Evolutionary conservation across 306 rosid genomes (phyloP).

Genomic region (Hippophae gyantsensis): DNA sequence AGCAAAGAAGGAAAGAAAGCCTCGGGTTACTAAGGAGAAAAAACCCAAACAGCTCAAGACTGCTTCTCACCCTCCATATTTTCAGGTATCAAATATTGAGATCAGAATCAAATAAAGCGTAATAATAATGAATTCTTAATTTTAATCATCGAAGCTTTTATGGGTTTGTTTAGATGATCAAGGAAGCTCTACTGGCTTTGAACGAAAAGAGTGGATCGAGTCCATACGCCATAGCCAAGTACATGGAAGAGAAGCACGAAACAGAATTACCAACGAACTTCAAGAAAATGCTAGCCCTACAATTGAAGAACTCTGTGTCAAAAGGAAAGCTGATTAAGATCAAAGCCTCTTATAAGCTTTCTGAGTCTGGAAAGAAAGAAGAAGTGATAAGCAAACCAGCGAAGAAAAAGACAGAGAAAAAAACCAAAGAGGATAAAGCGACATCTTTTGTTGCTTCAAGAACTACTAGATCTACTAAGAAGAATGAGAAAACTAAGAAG

Average conservation of each 20-base stretch:
- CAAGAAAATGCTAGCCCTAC: conserved; percentile 63
- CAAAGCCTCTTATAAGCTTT: conserved; percentile 72
- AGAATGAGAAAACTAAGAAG: conserved; percentile 5
- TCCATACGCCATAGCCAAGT: conserved; percentile 79
- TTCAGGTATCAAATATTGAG: conserved; percentile 39
- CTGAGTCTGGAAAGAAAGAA: conserved; percentile 29
- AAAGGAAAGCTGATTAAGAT: conserved; percentile 68
- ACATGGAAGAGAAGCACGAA: conserved; percentile 81
- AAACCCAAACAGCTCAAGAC: conserved; percentile 46
- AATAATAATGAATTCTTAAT: not conserved
- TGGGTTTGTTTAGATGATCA: conserved; percentile 52
- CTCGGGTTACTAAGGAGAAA: conserved; percentile 40
- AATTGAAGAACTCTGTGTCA: conserved; percentile 58
- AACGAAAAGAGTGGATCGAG: conserved; percentile 79
- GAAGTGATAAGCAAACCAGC: not conserved
- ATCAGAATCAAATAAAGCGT: not conserved
- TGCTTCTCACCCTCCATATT: conserved; percentile 73
- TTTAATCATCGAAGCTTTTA: not conserved
- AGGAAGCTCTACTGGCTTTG: conserved; percentile 62
- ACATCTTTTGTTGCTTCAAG: conserved; percentile 9
- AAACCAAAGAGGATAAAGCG: conserved; percentile 10
- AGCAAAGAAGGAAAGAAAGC: conserved; percentile 44
- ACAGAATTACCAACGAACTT: conserved; percentile 59
- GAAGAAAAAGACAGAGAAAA: conserved; percentile 2
- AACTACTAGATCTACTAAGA: conserved; percentile 13